Evolutionary conservation across 768 basidiomycete species (phyloP).

Genomic region (Boletus patriciae): DNA sequence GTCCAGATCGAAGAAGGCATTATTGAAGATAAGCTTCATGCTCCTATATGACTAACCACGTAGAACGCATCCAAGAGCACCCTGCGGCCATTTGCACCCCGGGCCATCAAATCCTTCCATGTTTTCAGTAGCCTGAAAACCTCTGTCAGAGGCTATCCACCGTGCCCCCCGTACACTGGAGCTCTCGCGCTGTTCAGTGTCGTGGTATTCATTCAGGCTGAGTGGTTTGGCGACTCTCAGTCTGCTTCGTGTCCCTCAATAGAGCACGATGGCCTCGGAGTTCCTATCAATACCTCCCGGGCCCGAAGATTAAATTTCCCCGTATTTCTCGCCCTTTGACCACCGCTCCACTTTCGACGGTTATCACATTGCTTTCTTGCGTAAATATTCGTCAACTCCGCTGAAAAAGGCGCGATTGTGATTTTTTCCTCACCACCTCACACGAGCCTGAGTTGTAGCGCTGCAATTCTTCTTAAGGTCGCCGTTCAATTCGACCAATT

Average conservation of each 20-base stretch:
- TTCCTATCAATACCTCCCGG: neutral
- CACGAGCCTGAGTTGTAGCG: no score
- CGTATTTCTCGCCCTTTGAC: conserved; percentile 3
- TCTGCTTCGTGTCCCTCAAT: conserved; percentile 32
- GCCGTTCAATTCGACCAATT: neutral
- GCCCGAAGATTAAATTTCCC: neutral
- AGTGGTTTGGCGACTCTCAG: conserved; percentile 36
- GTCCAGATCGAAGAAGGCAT: no score
- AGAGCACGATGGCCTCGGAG: no score
- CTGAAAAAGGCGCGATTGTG: neutral
- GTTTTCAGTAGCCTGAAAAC: no score
- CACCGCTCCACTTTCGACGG: conserved; percentile 5
- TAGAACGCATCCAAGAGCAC: no score
- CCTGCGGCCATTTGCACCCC: no score
- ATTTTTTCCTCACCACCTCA: neutral
- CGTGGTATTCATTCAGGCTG: neutral
- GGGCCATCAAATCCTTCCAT: no score
- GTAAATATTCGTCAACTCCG: no score
- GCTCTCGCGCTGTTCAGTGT: neutral
- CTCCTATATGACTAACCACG: no score
- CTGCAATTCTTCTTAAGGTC: neutral
- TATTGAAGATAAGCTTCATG: no score
- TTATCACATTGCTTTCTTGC: no score
- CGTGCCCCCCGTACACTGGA: neutral
- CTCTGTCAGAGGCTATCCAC: no score